Conservation (phyloP, 441 rosid species). For the Populus trichocarpa region DNA sequence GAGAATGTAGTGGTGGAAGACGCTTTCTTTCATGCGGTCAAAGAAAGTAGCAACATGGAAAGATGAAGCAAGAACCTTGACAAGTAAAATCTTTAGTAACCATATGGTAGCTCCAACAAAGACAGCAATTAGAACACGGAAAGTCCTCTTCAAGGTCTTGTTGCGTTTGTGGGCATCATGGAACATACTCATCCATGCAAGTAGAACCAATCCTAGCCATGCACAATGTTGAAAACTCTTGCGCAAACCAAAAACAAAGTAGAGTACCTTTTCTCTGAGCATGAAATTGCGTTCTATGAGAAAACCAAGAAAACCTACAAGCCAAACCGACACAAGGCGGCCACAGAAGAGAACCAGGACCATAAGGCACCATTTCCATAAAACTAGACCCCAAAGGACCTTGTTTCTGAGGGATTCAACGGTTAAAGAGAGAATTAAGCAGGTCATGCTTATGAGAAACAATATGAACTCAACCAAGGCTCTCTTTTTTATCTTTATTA, state of each 20-base stretch:
- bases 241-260: conserved; percentile 47
- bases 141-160: conserved; percentile 30
- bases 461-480: conserved; percentile 28
- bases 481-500: conserved; percentile 29
- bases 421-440: conserved; percentile 30
- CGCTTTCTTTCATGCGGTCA: conserved; percentile 44
- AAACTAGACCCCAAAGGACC: conserved; percentile 29
- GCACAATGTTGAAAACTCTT: conserved; percentile 42
- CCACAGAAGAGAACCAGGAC: conserved; percentile 45
- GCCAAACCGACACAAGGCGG: conserved; percentile 45
- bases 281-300: conserved; percentile 43
- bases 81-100: conserved; percentile 38
- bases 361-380: conserved; percentile 56
- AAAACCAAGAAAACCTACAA: conserved; percentile 37
- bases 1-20: conserved; percentile 39
- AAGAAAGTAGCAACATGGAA: conserved; percentile 42
- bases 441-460: conserved; percentile 32
- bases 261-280: conserved; percentile 53
- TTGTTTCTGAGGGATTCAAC: conserved; percentile 16
- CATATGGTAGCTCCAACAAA: conserved; percentile 41
- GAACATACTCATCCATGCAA: conserved; percentile 47
- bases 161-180: conserved; percentile 27
- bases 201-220: conserved; percentile 46
- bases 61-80: conserved; percentile 39
- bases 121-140: conserved; percentile 32